Conservation (phyloP, 2,329 filamentous ascomycete species). For the Diaporthe destruens region DNA sequence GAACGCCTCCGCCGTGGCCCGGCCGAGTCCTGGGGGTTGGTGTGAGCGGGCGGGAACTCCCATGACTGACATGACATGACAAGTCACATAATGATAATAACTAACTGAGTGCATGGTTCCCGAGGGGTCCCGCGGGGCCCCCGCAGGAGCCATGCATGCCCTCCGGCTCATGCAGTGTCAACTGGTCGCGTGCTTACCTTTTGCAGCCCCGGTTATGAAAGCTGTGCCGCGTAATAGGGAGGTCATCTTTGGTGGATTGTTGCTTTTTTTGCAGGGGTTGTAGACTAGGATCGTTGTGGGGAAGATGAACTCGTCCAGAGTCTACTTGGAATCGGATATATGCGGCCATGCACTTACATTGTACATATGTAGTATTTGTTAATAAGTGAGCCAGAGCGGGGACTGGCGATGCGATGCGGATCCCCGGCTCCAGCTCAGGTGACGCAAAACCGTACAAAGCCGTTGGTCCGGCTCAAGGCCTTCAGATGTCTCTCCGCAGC, state of each 20-base stretch:
- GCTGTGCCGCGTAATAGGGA: conserved; percentile 1
- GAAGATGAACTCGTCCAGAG: neutral
- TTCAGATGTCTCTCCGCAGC: neutral
- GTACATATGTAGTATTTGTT: too few species aligned
- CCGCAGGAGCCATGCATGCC: neutral
- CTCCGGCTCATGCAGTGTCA: too few species aligned
- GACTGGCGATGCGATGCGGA: neutral
- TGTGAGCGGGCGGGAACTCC: neutral
- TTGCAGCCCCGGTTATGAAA: conserved; percentile 21
- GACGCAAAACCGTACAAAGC: neutral
- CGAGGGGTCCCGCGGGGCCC: too few species aligned
- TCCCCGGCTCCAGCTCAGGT: neutral
- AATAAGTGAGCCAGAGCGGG: neutral
- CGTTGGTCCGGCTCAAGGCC: neutral
- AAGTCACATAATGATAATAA: neutral
- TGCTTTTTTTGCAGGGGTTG: neutral
- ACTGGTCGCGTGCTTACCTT: neutral
- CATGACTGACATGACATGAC: too few species aligned
- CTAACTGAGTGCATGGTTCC: neutral
- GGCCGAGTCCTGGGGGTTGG: neutral
- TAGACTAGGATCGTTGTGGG: too few species aligned
- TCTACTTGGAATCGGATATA: too few species aligned
- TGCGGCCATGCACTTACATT: too few species aligned
- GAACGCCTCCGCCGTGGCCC: conserved; percentile 1
- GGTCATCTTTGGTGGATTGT: neutral